Base-by-base conservation (phyloP, 495 filamentous ascomycete genomes). In the Aspergillus coremiiformis region DNA sequence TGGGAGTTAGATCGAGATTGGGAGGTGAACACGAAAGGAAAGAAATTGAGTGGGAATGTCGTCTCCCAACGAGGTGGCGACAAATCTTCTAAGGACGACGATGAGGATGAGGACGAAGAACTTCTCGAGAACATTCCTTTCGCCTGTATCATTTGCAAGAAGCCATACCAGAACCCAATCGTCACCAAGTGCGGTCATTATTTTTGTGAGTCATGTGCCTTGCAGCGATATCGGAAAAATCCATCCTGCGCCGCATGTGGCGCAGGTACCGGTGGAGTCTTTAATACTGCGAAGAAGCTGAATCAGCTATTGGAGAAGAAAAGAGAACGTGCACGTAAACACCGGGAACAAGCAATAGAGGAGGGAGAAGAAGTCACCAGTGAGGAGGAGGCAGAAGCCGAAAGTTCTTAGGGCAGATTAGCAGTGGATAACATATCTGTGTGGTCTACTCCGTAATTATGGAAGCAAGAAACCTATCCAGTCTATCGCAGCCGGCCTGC, bases 1-100 rank as follows among this genome's bases (percentile, higher is more conserved):
- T 98, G 94, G 94, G 88, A 97, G 61, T 72, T 97, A 10, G 93
- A 98, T 65, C 75, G 78, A 11, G 94, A 97, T 19, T 98, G 93
- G 93, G 93, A 97, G 64, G 83, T 79, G 26, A 80, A 79, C 3
- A 88, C 82, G 5, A 89, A 90, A 56, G 85, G 85, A 20, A 89
- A 89, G 64, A 81, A 83, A 33, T 51, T 82, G 1, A 71, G 61
- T 8, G 87, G 84, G 12, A 82, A 76, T 32, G 76, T 81, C 12
- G 72, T 88, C 1, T 82, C 85, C 1, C 82, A 79, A 50, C 56
- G 66, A 27, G 82, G 80, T 1, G 82, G 80, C 2, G 71, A 67
- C 48, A 70, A 72, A 19, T 57, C 60, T 2, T 72, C 57, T 9
- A 66, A 67, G 15, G 69, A 75, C 22, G 78, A 78, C 2, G 76